A percentile compares a stretch with the other conserved stretches of the same genome.
Conservation (phyloP, 2,329 filamentous ascomycete species). For the Cladophialophora carrionii region DNA sequence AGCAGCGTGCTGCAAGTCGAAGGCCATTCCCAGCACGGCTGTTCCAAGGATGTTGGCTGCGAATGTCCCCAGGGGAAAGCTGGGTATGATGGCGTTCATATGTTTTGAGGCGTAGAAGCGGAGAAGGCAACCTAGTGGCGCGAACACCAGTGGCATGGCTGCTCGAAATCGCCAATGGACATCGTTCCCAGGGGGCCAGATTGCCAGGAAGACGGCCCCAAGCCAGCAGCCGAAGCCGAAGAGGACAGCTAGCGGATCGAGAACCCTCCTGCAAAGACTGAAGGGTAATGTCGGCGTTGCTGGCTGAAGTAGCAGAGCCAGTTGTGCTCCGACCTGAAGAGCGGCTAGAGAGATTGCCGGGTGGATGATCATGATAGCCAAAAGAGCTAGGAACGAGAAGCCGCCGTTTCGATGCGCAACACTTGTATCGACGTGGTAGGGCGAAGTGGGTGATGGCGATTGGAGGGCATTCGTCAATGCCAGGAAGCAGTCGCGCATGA, state of each 20-base stretch:
- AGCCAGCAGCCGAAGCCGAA: slow-evolving; percentile 73
- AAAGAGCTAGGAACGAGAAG: slow-evolving; percentile 75
- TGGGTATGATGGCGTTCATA: slow-evolving; percentile 65
- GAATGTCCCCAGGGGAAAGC: slow-evolving; percentile 83
- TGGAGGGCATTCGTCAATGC: slow-evolving; percentile 71
- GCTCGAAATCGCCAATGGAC: slow-evolving; percentile 70
- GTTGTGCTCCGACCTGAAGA: slow-evolving; percentile 70
- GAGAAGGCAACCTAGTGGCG: slow-evolving; percentile 71
- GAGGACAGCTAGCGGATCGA: slow-evolving; percentile 65
- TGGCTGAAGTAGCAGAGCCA: slow-evolving; percentile 64
- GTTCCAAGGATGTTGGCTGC: slow-evolving; percentile 75
- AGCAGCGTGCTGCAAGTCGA: slow-evolving; percentile 69
- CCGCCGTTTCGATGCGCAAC: slow-evolving; percentile 63
- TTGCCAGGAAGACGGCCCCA: slow-evolving; percentile 68
- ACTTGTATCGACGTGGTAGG: slow-evolving; percentile 46
- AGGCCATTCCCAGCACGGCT: slow-evolving; percentile 71
- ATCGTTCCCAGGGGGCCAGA: slow-evolving; percentile 64
- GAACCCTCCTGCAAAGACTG: slow-evolving; percentile 55
- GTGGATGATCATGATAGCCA: slow-evolving; percentile 71
- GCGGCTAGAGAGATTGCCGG: slow-evolving; percentile 68
- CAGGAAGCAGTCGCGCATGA: slow-evolving; percentile 76
- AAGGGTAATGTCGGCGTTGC: slow-evolving; percentile 64
- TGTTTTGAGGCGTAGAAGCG: slow-evolving; percentile 70
- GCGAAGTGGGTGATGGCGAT: slow-evolving; percentile 49
- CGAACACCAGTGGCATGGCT: slow-evolving; percentile 74